These are phyloP conservation scores for Pseudogymnoascus sp. DNA, from an alignment of 2,329 filamentous ascomycete genomes.

Conservation along the genomic window DNA sequence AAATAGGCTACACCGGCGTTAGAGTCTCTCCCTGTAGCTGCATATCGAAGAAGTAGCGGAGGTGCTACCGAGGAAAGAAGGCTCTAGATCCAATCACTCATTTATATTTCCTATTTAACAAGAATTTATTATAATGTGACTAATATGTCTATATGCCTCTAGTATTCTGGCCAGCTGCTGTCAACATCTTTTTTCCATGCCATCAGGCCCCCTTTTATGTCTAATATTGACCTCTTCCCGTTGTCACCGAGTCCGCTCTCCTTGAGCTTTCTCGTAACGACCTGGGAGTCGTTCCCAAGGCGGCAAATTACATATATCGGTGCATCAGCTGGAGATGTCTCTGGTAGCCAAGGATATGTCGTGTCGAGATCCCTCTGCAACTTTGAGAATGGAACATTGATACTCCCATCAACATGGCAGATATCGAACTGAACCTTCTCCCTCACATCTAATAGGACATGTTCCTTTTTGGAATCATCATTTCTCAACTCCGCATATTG, in stretches of 20 bases:
- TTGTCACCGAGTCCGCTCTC: slow-evolving; percentile 45
- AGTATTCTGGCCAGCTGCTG: slow-evolving; percentile 49
- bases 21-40: slow-evolving; percentile 8
- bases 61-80: slow-evolving; percentile 1
- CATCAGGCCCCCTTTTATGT: slow-evolving; percentile 64
- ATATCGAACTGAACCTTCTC: slow-evolving; percentile 81
- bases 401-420: slow-evolving; percentile 65
- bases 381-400: slow-evolving; percentile 66
- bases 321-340: slow-evolving; percentile 34
- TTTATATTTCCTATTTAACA: not conserved
- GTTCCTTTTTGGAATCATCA: slow-evolving; percentile 26
- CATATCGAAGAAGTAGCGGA: slow-evolving; percentile 5
- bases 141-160: not conserved
- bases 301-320: slow-evolving; percentile 69
- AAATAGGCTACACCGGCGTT: slow-evolving; percentile 1
- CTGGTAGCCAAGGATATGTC: slow-evolving; percentile 33
- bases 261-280: slow-evolving; percentile 60
- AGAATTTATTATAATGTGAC: not conserved
- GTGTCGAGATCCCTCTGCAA: slow-evolving; percentile 31
- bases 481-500: slow-evolving; percentile 43
- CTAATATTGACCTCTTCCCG: slow-evolving; percentile 53
- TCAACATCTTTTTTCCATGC: slow-evolving; percentile 70
- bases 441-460: slow-evolving; percentile 73
- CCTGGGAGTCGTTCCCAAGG: slow-evolving; percentile 71
- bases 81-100: slow-evolving; percentile 9